These are phyloP conservation scores for Nakazawaea holstii DNA, from an alignment of 805 yeast species.

Conservation along the genomic window DNA sequence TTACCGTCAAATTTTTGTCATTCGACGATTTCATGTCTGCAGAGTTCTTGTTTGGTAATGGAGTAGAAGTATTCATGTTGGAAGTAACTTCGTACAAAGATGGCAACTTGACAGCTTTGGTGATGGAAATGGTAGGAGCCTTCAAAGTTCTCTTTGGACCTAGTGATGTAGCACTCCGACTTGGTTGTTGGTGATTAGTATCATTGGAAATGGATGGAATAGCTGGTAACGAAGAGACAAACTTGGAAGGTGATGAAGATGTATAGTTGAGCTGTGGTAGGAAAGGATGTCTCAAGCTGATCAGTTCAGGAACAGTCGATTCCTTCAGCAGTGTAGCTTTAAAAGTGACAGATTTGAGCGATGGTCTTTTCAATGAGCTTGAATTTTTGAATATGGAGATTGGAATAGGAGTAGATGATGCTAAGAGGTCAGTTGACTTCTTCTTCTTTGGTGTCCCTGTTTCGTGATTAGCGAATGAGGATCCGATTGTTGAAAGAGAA, in stretches of 20 bases:
- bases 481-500: neutral
- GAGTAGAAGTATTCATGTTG: constrained; percentile 20
- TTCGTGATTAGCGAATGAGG: neutral
- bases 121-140: neutral
- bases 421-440: constrained; percentile 27
- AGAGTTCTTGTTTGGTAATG: constrained; percentile 8
- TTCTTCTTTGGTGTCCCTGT: constrained; percentile 17
- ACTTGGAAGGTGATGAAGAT: constrained; percentile 13
- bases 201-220: neutral
- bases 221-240: constrained; percentile 9
- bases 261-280: constrained; percentile 1
- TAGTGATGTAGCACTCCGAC: neutral
- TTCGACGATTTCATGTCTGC: neutral
- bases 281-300: constrained; percentile 1
- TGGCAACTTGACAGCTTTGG: constrained; percentile 2
- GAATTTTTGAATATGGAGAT: constrained; percentile 1
- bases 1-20: neutral
- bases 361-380: neutral
- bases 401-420: constrained; percentile 24
- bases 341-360: constrained; percentile 4
- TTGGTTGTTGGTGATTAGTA: too few species aligned
- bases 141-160: constrained; percentile 5
- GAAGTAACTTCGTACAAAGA: constrained; percentile 7
- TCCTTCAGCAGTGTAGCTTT: neutral
- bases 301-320: too few species aligned